These are phyloP conservation scores for Kockovaella imperatae DNA, from an alignment of 768 basidiomycete species.

Conservation along the genomic window DNA sequence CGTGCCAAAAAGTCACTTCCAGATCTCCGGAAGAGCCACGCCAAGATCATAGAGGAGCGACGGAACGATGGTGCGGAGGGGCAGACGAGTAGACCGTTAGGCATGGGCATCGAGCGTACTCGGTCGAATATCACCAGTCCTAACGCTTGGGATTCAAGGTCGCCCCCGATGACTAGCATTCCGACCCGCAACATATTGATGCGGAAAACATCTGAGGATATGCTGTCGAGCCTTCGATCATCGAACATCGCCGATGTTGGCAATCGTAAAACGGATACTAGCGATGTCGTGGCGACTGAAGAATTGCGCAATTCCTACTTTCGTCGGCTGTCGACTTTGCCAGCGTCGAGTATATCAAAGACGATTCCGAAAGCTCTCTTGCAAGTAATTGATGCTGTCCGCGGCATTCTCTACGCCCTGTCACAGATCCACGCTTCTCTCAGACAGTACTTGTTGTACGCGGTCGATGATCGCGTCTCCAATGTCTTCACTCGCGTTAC, in stretches of 20 bases:
- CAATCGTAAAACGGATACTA: constrained; percentile 12
- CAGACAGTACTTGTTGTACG: constrained; percentile 75
- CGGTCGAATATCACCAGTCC: too few species aligned
- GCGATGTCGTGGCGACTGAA: constrained; percentile 50
- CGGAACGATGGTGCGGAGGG: constrained; percentile 14
- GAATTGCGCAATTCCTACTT: constrained; percentile 88
- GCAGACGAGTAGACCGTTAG: constrained; percentile 16
- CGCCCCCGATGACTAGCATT: constrained; percentile 1
- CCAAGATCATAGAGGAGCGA: constrained; percentile 45
- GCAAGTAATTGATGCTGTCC: constrained; percentile 72
- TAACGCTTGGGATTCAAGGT: constrained; percentile 1
- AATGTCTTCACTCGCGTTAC: constrained; percentile 74
- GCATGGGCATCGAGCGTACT: constrained; percentile 31
- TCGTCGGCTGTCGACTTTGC: constrained; percentile 74
- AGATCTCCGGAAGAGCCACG: constrained; percentile 57
- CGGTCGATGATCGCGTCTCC: constrained; percentile 72
- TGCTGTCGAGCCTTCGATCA: constrained; percentile 15
- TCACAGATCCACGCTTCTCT: constrained; percentile 85
- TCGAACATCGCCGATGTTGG: too few species aligned
- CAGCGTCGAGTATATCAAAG: constrained; percentile 55
- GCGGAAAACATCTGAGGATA: constrained; percentile 26
- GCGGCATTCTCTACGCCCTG: constrained; percentile 83
- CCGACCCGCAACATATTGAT: constrained; percentile 5
- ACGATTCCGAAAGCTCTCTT: constrained; percentile 64
- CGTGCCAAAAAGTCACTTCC: constrained; percentile 73